A percentile compares a stretch with the other conserved stretches of the same genome.
These are phyloP conservation scores for Cercospora sesami DNA, from an alignment of 2,329 filamentous ascomycete species.

Conservation along the genomic window DNA sequence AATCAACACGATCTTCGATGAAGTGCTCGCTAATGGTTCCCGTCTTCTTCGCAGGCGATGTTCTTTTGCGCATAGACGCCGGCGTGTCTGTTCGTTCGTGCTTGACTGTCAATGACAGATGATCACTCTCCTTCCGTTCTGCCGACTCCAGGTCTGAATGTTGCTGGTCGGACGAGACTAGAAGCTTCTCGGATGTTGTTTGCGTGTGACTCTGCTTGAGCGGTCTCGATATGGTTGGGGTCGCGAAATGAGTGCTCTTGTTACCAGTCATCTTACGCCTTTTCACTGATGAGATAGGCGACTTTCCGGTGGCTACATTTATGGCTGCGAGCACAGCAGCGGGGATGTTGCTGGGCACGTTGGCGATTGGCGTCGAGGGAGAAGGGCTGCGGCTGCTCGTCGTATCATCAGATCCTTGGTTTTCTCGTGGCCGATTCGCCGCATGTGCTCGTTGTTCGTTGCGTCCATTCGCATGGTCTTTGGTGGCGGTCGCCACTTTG, in stretches of 20 bases:
- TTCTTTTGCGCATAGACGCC: background rate
- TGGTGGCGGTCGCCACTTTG: background rate
- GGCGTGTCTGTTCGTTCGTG: background rate
- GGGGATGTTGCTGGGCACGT: background rate
- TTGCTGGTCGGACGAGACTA: background rate
- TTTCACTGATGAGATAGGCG: slow-evolving; percentile 10
- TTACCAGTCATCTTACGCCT: slow-evolving; percentile 39
- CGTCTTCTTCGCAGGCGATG: slow-evolving; percentile 22
- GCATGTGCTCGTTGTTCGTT: background rate
- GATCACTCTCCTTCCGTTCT: background rate
- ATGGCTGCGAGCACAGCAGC: slow-evolving; percentile 15
- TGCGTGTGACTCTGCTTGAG: background rate
- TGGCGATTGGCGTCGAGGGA: background rate
- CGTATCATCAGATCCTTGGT: background rate
- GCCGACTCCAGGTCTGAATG: background rate
- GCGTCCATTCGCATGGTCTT: background rate
- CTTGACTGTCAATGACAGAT: background rate
- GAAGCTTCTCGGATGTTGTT: background rate
- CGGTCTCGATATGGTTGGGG: background rate
- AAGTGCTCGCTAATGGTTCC: slow-evolving; percentile 33
- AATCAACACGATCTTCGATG: slow-evolving; percentile 35
- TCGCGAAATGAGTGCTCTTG: slow-evolving; percentile 38
- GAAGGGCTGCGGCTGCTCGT: background rate
- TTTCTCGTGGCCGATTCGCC: background rate
- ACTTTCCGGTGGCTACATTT: slow-evolving; percentile 4